Percentiles rank a stretch among this genome's conserved stretches.
Conservation (phyloP, 768 basidiomycete genomes). For the Jaapia argillacea region DNA sequence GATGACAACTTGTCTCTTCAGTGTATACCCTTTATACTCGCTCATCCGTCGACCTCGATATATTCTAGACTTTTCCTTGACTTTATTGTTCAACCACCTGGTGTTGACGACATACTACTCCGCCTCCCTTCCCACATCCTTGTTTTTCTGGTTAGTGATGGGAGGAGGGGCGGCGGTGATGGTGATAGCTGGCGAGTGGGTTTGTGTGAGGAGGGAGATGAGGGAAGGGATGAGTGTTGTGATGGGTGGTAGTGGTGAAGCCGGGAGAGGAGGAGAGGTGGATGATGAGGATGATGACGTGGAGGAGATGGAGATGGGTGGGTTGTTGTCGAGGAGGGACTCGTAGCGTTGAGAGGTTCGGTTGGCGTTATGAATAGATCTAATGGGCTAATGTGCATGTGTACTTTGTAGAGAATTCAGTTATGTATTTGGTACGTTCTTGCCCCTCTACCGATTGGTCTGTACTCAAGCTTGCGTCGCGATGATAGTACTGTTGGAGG, state of each 20-base stretch:
- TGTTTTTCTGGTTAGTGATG: conserved; percentile 89
- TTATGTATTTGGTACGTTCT: no score
- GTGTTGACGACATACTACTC: conserved; percentile 93
- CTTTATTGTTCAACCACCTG: conserved; percentile 85
- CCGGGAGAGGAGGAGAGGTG: conserved; percentile 25
- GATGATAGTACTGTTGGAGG: no score
- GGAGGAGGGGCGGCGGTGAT: conserved; percentile 60
- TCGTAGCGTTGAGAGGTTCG: no score
- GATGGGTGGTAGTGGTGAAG: no score
- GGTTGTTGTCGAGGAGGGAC: no score
- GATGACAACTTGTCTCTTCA: no score
- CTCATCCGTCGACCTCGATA: conserved; percentile 87
- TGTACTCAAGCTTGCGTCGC: no score
- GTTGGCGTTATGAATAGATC: no score
- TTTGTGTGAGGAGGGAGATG: conserved; percentile 90
- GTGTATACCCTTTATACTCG: conserved; percentile 75
- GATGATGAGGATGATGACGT: conserved; percentile 31
- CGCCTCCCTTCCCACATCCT: conserved; percentile 69
- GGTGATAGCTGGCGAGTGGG: conserved; percentile 79
- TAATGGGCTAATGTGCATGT: no score
- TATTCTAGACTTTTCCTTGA: conserved; percentile 90
- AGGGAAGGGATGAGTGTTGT: conserved; percentile 67
- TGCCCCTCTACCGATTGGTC: no score
- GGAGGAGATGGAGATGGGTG: conserved; percentile 48
- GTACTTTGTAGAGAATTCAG: no score